Conservation (phyloP, 1,284 basidiomycete genomes). For the Trichosporon faecale region DNA sequence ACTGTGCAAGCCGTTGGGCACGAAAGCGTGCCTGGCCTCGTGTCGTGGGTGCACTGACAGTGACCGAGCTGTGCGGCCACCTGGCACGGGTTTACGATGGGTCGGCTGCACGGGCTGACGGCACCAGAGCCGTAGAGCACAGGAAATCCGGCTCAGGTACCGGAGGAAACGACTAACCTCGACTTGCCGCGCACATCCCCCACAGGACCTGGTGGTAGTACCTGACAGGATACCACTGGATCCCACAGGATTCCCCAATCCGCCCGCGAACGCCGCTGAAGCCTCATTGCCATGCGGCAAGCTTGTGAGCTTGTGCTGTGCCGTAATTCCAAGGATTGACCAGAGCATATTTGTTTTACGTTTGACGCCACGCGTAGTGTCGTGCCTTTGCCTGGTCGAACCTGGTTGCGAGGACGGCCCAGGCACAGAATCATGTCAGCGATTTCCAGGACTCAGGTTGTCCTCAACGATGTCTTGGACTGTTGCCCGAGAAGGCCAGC, state of each 20-base stretch:
- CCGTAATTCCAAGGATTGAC: background rate
- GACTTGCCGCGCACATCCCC: background rate
- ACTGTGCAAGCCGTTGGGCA: background rate
- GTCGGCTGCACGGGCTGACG: background rate
- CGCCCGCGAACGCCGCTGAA: background rate
- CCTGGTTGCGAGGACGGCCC: conserved; percentile 10
- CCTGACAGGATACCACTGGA: background rate
- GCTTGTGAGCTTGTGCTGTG: background rate
- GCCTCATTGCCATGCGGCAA: background rate
- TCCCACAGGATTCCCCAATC: background rate
- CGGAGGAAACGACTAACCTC: conserved; percentile 5
- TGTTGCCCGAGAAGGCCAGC: background rate
- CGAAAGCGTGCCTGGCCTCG: background rate
- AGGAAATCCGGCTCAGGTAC: conserved; percentile 5
- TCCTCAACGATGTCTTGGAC: background rate
- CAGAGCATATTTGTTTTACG: conserved; percentile 1
- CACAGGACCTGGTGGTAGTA: background rate
- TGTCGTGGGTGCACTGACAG: background rate
- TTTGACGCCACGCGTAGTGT: conserved; percentile 1
- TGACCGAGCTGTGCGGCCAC: background rate
- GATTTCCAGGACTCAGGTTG: background rate
- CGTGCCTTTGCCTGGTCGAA: background rate
- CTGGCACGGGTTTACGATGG: background rate
- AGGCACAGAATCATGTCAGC: background rate
- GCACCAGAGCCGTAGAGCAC: background rate